Percentiles rank a stretch among this genome's conserved stretches.
These are phyloP conservation scores for Asterella californica DNA, from an alignment of 225 moss, liverwort and hornwort species.

Conservation along the genomic window DNA sequence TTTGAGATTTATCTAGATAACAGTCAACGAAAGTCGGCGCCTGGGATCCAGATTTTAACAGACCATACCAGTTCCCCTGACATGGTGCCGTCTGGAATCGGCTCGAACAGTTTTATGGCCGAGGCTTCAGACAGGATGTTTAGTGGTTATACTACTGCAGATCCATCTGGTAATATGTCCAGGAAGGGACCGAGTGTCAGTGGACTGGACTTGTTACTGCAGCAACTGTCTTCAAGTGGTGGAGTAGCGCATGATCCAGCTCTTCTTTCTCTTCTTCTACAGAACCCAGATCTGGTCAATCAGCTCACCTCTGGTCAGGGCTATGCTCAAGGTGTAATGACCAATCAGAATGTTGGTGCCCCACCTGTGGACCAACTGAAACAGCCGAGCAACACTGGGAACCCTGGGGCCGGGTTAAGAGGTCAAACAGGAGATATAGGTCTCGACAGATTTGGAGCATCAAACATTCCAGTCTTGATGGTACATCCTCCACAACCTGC, in stretches of 20 bases:
- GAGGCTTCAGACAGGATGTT: conserved; percentile 12
- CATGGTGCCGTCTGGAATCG: background rate
- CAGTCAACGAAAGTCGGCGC: conserved; percentile 22
- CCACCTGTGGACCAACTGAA: conserved; percentile 47
- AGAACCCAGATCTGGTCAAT: conserved; percentile 76
- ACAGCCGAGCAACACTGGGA: conserved; percentile 39
- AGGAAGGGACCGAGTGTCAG: conserved; percentile 12
- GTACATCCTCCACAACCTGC: conserved; percentile 53
- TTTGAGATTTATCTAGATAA: conserved; percentile 60
- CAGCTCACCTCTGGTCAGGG: conserved; percentile 74
- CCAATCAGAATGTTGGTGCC: conserved; percentile 45
- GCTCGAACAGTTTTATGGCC: background rate
- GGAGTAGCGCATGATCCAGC: conserved; percentile 71
- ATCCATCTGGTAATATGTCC: conserved; percentile 4
- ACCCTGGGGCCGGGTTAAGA: conserved; percentile 39
- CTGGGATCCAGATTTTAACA: conserved; percentile 10
- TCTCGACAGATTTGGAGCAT: conserved; percentile 45
- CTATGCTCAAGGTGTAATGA: conserved; percentile 37
- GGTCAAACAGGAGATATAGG: conserved; percentile 40
- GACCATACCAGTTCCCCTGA: conserved; percentile 12
- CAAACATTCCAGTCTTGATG: conserved; percentile 42
- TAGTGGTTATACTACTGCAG: background rate
- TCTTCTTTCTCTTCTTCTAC: conserved; percentile 88
- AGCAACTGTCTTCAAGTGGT: conserved; percentile 30
- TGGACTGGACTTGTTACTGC: conserved; percentile 27